Evolutionary conservation across 2,329 filamentous ascomycete genomes (phyloP).

Genomic region (Colletotrichum tropicicola): DNA sequence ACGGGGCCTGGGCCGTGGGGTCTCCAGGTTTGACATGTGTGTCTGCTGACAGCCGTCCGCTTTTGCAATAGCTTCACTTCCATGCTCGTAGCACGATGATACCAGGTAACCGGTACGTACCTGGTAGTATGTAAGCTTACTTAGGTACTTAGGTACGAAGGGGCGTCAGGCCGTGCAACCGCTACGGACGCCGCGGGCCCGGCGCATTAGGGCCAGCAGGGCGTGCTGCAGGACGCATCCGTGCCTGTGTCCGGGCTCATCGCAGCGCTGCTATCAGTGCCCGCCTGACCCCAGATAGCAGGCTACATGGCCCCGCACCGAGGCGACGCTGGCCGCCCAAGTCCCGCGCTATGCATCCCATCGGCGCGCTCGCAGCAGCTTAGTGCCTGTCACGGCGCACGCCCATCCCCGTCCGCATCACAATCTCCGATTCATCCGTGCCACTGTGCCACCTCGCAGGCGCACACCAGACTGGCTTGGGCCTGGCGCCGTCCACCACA

Average conservation of each 20-base stretch:
- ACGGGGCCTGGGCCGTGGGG: no score
- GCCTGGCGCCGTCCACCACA: constrained; percentile 5
- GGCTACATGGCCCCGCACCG: not conserved
- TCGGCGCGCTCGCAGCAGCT: not conserved
- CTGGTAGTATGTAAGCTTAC: no score
- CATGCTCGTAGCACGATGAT: no score
- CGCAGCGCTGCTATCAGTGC: not conserved
- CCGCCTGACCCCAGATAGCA: not conserved
- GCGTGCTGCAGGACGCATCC: not conserved
- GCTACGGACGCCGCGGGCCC: not conserved
- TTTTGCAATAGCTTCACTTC: no score
- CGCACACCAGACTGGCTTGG: not conserved
- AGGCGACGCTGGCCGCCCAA: no score
- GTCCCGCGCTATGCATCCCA: no score
- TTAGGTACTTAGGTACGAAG: no score
- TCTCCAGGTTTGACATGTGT: no score
- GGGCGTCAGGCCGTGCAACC: not conserved
- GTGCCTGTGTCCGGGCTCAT: constrained; percentile 6
- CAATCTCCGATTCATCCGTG: constrained; percentile 30
- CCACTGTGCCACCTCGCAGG: constrained; percentile 14
- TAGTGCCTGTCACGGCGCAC: not conserved
- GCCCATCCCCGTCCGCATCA: constrained; percentile 4
- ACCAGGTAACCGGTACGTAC: no score
- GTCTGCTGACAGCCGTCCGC: no score
- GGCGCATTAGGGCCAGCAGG: not conserved